Conservation (phyloP, 352 stramenopile genomes). For the Globisporangium spiculum region DNA sequence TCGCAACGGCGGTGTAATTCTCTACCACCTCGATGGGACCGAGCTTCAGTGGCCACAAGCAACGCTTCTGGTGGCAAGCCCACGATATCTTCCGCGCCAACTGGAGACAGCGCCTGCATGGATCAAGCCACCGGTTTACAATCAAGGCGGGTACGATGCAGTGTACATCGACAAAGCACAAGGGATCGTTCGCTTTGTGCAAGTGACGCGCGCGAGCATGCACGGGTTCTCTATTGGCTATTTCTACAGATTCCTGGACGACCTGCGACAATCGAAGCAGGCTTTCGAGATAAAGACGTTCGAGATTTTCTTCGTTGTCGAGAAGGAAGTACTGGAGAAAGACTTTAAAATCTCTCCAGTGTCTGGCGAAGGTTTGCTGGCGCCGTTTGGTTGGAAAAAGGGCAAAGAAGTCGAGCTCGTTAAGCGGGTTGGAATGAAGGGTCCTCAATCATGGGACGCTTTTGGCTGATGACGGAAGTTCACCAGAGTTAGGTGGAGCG, state of each 20-base stretch:
- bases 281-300: background rate
- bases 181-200: background rate
- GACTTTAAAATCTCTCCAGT: background rate
- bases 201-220: background rate
- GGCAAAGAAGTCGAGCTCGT: background rate
- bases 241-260: background rate
- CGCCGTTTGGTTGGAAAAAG: background rate
- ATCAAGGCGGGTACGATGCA: background rate
- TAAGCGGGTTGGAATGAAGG: background rate
- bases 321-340: background rate
- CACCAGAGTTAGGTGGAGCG: no score
- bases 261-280: background rate
- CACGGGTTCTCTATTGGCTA: background rate
- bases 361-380: background rate
- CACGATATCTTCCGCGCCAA: no score
- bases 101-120: background rate
- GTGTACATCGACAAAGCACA: background rate
- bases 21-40: background rate
- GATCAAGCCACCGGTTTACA: background rate
- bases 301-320: constrained; percentile 3
- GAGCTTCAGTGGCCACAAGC: background rate
- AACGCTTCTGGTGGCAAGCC: no score
- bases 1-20: background rate
- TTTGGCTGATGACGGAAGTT: background rate
- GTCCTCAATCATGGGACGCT: background rate